These are phyloP conservation scores for Saxophila tyrrhenica DNA, from an alignment of 495 filamentous ascomycete species.

Conservation along the genomic window DNA sequence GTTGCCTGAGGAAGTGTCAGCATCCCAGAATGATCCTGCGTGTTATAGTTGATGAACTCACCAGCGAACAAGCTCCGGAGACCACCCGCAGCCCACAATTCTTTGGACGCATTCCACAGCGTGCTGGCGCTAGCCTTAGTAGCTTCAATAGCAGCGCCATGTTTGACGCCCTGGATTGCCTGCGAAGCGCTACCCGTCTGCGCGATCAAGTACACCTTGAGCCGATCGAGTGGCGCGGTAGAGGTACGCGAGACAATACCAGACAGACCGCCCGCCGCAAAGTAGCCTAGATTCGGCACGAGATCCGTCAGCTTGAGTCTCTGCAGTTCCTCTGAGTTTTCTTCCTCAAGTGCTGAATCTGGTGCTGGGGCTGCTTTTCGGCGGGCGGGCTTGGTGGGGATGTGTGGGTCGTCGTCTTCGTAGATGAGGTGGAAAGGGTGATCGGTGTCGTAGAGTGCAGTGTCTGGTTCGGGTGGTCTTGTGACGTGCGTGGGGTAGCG, in stretches of 20 bases:
- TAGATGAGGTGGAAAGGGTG: constrained; percentile 23
- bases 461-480: constrained; percentile 2
- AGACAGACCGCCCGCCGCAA: constrained; percentile 67
- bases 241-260: constrained; percentile 75
- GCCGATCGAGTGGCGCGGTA: constrained; percentile 88
- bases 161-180: constrained; percentile 55
- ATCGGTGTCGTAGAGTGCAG: constrained; percentile 25
- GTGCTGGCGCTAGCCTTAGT: constrained; percentile 55
- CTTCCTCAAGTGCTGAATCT: not conserved
- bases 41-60: constrained; percentile 37
- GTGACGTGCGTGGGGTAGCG: not conserved
- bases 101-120: constrained; percentile 56
- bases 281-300: constrained; percentile 78
- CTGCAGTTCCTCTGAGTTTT: not conserved
- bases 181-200: constrained; percentile 57
- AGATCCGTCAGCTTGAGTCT: constrained; percentile 44
- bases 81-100: constrained; percentile 79
- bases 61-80: constrained; percentile 88
- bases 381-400: constrained; percentile 16
- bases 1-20: constrained; percentile 58
- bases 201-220: constrained; percentile 95
- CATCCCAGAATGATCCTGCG: not conserved
- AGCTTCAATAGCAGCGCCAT: constrained; percentile 55
- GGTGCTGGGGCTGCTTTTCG: constrained; percentile 3
- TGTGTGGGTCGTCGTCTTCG: constrained; percentile 12